Conservation (phyloP, 176 grass and related monocot species). For the Avena insularis region DNA sequence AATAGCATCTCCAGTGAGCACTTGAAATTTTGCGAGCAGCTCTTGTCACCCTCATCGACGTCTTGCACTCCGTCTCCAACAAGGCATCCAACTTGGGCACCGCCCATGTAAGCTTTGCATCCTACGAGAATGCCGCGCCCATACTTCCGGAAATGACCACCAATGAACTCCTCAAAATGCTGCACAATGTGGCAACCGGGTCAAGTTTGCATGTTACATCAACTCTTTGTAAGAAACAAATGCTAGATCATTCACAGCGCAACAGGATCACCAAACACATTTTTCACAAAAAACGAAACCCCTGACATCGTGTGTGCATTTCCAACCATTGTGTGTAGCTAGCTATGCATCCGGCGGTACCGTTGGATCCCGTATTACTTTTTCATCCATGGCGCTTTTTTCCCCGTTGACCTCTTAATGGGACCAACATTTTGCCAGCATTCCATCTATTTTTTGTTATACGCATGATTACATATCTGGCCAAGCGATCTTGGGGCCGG, state of each 20-base stretch:
- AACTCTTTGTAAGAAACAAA: neutral
- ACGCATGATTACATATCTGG: neutral
- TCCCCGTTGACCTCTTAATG: neutral
- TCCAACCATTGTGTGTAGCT: neutral
- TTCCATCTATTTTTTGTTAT: neutral
- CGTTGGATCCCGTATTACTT: neutral
- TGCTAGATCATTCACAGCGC: neutral
- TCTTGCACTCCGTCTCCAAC: conserved; percentile 62
- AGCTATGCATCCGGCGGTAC: neutral
- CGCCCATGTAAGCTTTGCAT: conserved; percentile 75
- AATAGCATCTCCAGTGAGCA: conserved; percentile 48
- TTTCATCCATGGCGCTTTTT: neutral
- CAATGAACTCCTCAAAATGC: conserved; percentile 77
- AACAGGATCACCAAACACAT: neutral
- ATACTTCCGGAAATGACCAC: conserved; percentile 63
- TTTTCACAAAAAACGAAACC: neutral
- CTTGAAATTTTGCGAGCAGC: conserved; percentile 67
- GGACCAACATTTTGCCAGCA: neutral
- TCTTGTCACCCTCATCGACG: conserved; percentile 74
- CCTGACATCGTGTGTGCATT: neutral
- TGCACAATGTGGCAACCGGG: conserved; percentile 29
- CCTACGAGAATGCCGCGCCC: conserved; percentile 62
- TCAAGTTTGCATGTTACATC: conserved; percentile 27
- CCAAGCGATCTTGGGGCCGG: neutral
- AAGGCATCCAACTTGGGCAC: conserved; percentile 81